Conservation (phyloP, 495 filamentous ascomycete genomes). For the Daldinia concentrica region DNA sequence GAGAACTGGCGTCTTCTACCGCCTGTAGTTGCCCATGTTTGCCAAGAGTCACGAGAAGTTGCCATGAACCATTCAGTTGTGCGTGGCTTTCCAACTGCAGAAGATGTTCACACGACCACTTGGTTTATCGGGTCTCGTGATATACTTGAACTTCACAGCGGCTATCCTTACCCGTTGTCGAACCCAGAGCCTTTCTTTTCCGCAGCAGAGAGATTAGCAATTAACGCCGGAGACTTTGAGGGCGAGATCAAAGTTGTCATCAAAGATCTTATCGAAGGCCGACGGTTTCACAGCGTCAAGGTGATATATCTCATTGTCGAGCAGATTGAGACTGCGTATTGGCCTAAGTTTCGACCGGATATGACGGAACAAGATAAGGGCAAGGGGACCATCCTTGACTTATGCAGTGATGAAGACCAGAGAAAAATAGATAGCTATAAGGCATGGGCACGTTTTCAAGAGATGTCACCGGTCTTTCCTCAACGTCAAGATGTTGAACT, state of each 20-base stretch:
- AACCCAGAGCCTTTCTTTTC: conserved; percentile 46
- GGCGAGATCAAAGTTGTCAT: conserved; percentile 39
- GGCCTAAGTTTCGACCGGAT: conserved; percentile 43
- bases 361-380: conserved; percentile 45
- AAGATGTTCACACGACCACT: conserved; percentile 43
- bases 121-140: conserved; percentile 46
- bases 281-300: conserved; percentile 40
- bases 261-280: conserved; percentile 37
- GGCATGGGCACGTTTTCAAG: conserved; percentile 44
- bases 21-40: conserved; percentile 41
- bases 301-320: conserved; percentile 44
- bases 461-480: conserved; percentile 45
- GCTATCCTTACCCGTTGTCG: conserved; percentile 45
- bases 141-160: conserved; percentile 45
- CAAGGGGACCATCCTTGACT: conserved; percentile 44
- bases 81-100: conserved; percentile 44
- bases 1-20: conserved; percentile 45
- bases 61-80: conserved; percentile 39
- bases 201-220: conserved; percentile 37
- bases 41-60: conserved; percentile 42
- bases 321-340: conserved; percentile 45
- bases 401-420: conserved; percentile 39
- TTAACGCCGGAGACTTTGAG: conserved; percentile 40
- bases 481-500: conserved; percentile 43
- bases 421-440: conserved; percentile 44